Evolutionary conservation across 768 basidiomycete species (phyloP).

Genomic region (Auriscalpium orientale): DNA sequence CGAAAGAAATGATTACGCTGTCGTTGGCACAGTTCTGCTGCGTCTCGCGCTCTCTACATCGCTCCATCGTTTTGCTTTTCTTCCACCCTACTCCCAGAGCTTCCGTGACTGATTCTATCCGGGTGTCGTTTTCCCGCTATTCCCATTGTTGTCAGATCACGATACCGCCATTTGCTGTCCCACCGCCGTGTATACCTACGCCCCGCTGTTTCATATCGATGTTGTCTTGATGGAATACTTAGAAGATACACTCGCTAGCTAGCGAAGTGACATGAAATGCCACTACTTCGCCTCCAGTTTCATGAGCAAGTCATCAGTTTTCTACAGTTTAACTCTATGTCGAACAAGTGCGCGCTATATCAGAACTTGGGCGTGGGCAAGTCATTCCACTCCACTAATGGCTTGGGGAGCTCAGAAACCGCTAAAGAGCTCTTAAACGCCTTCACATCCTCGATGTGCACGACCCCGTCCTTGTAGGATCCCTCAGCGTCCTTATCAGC

Average conservation of each 20-base stretch:
- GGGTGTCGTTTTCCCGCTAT: background rate
- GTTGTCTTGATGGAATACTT: too few species aligned
- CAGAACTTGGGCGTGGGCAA: slow-evolving; percentile 53
- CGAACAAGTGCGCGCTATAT: too few species aligned
- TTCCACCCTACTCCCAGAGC: background rate
- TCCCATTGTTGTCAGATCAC: background rate
- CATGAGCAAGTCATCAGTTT: too few species aligned
- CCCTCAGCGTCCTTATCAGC: slow-evolving; percentile 45
- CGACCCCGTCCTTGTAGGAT: slow-evolving; percentile 37
- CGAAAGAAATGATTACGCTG: slow-evolving; percentile 31
- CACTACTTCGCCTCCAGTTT: too few species aligned
- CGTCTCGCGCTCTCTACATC: slow-evolving; percentile 17
- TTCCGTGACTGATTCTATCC: background rate
- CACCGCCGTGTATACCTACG: too few species aligned
- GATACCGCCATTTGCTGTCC: background rate
- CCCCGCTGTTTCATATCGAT: too few species aligned
- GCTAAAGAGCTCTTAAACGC: slow-evolving; percentile 56
- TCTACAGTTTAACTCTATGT: too few species aligned
- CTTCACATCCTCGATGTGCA: slow-evolving; percentile 57
- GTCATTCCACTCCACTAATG: slow-evolving; percentile 71
- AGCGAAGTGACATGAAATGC: too few species aligned
- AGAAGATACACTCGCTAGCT: too few species aligned
- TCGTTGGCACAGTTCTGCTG: background rate
- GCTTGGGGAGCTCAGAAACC: slow-evolving; percentile 49
- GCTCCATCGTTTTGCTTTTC: slow-evolving; percentile 16